These are phyloP conservation scores for Collybia sordida DNA, from an alignment of 768 basidiomycete genomes.

Conservation along the genomic window DNA sequence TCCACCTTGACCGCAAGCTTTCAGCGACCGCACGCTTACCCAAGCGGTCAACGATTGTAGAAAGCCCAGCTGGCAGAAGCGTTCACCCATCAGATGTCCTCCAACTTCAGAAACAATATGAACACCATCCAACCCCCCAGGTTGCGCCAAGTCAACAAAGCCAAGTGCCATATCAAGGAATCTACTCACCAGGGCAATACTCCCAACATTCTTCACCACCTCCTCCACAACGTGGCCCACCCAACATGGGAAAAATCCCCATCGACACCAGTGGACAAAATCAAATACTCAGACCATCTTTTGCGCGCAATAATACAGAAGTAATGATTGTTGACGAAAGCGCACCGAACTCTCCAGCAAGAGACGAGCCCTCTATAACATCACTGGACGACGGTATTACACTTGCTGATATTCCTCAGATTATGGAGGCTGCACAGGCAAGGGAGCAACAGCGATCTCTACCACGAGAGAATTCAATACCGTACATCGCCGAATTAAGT, in stretches of 20 bases:
- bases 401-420: conserved; percentile 89
- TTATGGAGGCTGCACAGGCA: conserved; percentile 91
- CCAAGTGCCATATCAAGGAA: conserved; percentile 34
- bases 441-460: conserved; percentile 85
- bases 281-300: conserved; percentile 63
- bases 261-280: conserved; percentile 33
- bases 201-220: conserved; percentile 25
- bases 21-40: conserved; percentile 91
- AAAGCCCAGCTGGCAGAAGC: conserved; percentile 87
- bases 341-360: conserved; percentile 68
- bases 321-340: conserved; percentile 89
- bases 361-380: conserved; percentile 34
- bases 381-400: conserved; percentile 80
- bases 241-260: conserved; percentile 41
- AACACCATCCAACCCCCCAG: conserved; percentile 29
- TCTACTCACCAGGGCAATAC: conserved; percentile 24
- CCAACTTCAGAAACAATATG: conserved; percentile 47
- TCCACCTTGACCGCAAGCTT: conserved; percentile 92
- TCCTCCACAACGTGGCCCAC: conserved; percentile 30
- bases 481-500: conserved; percentile 82
- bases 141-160: conserved; percentile 32
- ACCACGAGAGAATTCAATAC: conserved; percentile 73
- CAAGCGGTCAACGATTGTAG: conserved; percentile 92
- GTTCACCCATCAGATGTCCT: conserved; percentile 71
- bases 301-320: conserved; percentile 79